phyloP scores from a whole-genome alignment of 2,329 filamentous ascomycete genomes.

The Colletotrichum musicola region DNA sequence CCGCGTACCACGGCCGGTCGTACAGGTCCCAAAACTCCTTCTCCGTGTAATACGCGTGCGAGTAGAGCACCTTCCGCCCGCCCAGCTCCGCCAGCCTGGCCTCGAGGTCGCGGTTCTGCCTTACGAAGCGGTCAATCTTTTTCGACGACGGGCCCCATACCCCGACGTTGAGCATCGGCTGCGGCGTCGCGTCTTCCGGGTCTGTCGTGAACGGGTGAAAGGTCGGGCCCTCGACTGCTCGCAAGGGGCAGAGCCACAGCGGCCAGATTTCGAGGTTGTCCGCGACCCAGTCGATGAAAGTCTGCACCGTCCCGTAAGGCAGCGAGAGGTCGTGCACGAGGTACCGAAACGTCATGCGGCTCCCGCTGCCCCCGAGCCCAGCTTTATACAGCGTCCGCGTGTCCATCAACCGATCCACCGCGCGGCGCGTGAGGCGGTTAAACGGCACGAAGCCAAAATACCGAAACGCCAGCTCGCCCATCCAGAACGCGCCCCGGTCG shows the following conservation, averaged over 20 bases:
- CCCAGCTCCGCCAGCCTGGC: slow-evolving; percentile 67
- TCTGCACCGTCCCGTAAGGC: slow-evolving; percentile 55
- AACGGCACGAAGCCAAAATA: slow-evolving; percentile 74
- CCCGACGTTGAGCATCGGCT: slow-evolving; percentile 67
- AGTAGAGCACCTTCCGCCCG: slow-evolving; percentile 79
- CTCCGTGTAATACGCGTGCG: slow-evolving; percentile 76
- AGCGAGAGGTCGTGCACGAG: slow-evolving; percentile 75
- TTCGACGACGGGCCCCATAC: slow-evolving; percentile 68
- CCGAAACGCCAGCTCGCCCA: slow-evolving; percentile 70
- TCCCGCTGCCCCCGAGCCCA: slow-evolving; percentile 67
- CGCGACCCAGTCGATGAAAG: slow-evolving; percentile 64
- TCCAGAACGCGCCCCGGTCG: slow-evolving; percentile 79
- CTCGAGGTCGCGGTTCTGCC: slow-evolving; percentile 71
- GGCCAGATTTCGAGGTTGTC: slow-evolving; percentile 62
- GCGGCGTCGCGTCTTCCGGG: slow-evolving; percentile 10
- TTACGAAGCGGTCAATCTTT: slow-evolving; percentile 60
- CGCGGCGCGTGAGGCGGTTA: slow-evolving; percentile 71
- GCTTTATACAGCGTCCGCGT: slow-evolving; percentile 76
- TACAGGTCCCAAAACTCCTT: slow-evolving; percentile 78
- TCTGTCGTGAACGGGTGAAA: slow-evolving; percentile 36
- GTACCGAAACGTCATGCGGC: slow-evolving; percentile 65
- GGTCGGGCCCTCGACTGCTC: slow-evolving; percentile 53
- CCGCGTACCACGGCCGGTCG: slow-evolving; percentile 70
- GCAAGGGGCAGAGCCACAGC: slow-evolving; percentile 68
- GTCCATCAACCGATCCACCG: slow-evolving; percentile 73